A percentile compares a stretch with the other conserved stretches of the same genome.
These are phyloP conservation scores for Colletotrichum abscissum DNA, from an alignment of 2,329 filamentous ascomycete genomes.

Conservation along the genomic window DNA sequence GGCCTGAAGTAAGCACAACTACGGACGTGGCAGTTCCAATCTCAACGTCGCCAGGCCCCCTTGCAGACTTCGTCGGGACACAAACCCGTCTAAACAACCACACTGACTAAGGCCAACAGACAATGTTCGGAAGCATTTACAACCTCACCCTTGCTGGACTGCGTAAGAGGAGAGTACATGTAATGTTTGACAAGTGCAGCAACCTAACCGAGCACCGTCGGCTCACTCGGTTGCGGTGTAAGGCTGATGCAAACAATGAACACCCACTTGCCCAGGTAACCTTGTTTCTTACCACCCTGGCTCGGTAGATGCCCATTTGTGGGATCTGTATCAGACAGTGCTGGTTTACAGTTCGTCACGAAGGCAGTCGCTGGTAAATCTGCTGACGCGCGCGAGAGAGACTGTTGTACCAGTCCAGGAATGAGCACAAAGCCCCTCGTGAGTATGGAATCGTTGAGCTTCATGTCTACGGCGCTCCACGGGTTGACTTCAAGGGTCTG, in stretches of 20 bases:
- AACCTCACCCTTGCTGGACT: not conserved
- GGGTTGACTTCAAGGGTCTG: not conserved
- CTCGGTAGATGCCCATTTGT: not conserved
- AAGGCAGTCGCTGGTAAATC: not conserved
- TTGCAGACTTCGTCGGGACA: not conserved
- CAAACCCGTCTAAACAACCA: not conserved
- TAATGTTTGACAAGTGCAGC: not conserved
- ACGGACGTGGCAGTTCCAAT: not conserved
- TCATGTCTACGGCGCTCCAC: not conserved
- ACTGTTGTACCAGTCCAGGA: not conserved
- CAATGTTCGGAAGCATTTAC: not conserved
- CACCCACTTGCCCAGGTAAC: not conserved
- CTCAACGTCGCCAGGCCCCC: not conserved
- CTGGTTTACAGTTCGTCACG: not conserved
- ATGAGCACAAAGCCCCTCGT: not conserved
- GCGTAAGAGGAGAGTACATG: not conserved
- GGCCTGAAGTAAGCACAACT: too few relatives aligned
- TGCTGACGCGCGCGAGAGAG: not conserved
- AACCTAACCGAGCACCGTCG: not conserved
- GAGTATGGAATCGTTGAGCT: not conserved
- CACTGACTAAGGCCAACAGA: not conserved
- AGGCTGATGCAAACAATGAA: slow-evolving; percentile 17
- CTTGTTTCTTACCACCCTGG: not conserved
- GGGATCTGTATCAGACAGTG: not conserved
- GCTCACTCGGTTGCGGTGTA: not conserved